Conservation (phyloP, 2,329 filamentous ascomycete genomes). For the Myotisia sp. region DNA sequence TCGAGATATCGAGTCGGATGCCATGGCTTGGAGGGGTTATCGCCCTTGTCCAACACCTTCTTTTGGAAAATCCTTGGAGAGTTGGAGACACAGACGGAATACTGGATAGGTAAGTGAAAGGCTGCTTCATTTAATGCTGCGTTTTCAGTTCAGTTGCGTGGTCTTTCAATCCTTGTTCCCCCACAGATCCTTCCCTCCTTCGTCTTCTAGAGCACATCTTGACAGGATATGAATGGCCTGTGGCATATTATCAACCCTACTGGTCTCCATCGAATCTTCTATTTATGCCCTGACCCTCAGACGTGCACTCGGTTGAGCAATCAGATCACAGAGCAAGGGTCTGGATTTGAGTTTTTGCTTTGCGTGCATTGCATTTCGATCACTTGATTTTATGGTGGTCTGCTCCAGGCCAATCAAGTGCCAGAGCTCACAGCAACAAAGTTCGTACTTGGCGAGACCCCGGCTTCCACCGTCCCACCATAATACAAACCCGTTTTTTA, state of each 20-base stretch:
- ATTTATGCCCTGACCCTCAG: too few relatives aligned
- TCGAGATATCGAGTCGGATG: constrained; percentile 68
- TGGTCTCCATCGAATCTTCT: too few relatives aligned
- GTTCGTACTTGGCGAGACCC: too few relatives aligned
- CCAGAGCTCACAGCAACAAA: constrained; percentile 1
- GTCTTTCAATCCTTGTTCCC: too few relatives aligned
- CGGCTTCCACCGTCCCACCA: too few relatives aligned
- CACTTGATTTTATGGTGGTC: constrained; percentile 43
- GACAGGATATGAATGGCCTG: too few relatives aligned
- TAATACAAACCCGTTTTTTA: too few relatives aligned
- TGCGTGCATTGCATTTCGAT: constrained; percentile 44
- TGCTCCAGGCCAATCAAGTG: constrained; percentile 14
- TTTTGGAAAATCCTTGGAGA: constrained; percentile 58
- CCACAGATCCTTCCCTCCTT: too few relatives aligned
- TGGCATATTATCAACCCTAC: too few relatives aligned
- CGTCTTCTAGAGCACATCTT: too few relatives aligned
- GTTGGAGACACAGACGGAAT: constrained; percentile 61
- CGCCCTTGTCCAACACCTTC: constrained; percentile 60
- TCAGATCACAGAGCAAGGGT: constrained; percentile 17
- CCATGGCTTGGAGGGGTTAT: constrained; percentile 72
- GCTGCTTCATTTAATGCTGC: constrained; percentile 1
- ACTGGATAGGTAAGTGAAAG: constrained; percentile 70
- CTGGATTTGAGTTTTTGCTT: constrained; percentile 13
- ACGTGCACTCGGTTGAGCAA: too few relatives aligned
- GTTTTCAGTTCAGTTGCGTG: constrained; percentile 1